These are phyloP conservation scores for Mimosa bimucronata DNA, from an alignment of 306 rosid species.

Conservation along the genomic window DNA sequence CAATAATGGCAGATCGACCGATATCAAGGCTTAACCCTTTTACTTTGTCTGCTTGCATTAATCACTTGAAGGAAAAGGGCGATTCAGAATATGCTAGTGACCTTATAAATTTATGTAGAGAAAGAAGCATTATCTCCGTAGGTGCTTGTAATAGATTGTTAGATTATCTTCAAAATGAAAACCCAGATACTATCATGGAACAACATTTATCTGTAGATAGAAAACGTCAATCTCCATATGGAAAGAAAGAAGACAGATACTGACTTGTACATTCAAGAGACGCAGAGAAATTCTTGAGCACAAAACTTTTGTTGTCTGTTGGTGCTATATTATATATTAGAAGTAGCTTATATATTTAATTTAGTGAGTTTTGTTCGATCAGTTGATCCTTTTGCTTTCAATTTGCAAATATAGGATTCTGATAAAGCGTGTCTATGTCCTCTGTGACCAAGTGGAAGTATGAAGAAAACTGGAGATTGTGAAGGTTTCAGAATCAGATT, in stretches of 20 bases:
- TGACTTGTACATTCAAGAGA: background rate
- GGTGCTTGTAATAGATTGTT: conserved; percentile 24
- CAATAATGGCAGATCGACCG: conserved; percentile 38
- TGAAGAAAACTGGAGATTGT: background rate
- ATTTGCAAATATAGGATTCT: background rate
- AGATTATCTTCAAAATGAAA: conserved; percentile 32
- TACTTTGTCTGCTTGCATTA: conserved; percentile 47
- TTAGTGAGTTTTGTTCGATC: background rate
- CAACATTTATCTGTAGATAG: conserved; percentile 6
- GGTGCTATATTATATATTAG: background rate
- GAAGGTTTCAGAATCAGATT: background rate
- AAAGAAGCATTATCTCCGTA: conserved; percentile 18
- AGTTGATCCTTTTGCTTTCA: background rate
- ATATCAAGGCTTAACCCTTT: conserved; percentile 35
- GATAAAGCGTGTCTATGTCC: background rate
- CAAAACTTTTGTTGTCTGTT: background rate
- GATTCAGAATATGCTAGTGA: conserved; percentile 45
- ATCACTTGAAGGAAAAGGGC: conserved; percentile 54
- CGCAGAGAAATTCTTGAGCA: background rate
- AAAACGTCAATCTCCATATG: conserved; percentile 3
- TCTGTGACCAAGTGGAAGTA: background rate
- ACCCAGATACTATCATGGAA: conserved; percentile 13
- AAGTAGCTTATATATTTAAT: background rate
- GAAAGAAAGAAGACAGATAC: conserved; percentile 7
- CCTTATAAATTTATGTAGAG: conserved; percentile 34